Conservation (phyloP, 768 basidiomycete species). For the Leccinum broughii region DNA sequence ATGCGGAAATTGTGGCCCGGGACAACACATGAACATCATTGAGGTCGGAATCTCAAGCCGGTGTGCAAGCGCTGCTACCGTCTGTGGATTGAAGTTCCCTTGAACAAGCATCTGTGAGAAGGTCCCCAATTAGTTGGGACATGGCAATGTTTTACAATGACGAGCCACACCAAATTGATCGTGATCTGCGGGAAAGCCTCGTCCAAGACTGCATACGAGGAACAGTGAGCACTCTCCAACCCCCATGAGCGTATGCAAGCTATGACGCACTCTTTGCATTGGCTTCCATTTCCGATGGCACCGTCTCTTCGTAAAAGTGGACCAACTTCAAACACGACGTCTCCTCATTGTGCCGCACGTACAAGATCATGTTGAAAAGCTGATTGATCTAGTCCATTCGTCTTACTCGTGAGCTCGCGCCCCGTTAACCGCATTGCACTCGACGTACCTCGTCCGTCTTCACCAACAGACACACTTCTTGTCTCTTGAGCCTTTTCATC, state of each 20-base stretch:
- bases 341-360: constrained; percentile 67
- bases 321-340: constrained; percentile 69
- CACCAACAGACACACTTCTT: constrained; percentile 60
- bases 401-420: neutral
- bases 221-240: neutral
- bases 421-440: neutral
- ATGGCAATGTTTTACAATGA: neutral
- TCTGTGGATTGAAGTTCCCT: constrained; percentile 44
- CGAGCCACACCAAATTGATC: constrained; percentile 48
- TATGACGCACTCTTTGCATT: constrained; percentile 60
- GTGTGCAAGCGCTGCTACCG: constrained; percentile 50
- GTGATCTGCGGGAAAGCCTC: constrained; percentile 68
- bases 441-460: constrained; percentile 63
- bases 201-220: constrained; percentile 45
- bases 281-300: constrained; percentile 72
- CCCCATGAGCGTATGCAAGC: neutral
- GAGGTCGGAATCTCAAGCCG: constrained; percentile 50
- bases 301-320: constrained; percentile 58
- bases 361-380: constrained; percentile 63
- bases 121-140: neutral
- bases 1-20: constrained; percentile 45
- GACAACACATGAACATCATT: constrained; percentile 65
- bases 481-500: constrained; percentile 49
- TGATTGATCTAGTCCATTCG: constrained; percentile 53
- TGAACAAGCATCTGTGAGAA: constrained; percentile 44